Conservation (phyloP, 805 yeast genomes). For the Cyberlindnera bimundalis region DNA sequence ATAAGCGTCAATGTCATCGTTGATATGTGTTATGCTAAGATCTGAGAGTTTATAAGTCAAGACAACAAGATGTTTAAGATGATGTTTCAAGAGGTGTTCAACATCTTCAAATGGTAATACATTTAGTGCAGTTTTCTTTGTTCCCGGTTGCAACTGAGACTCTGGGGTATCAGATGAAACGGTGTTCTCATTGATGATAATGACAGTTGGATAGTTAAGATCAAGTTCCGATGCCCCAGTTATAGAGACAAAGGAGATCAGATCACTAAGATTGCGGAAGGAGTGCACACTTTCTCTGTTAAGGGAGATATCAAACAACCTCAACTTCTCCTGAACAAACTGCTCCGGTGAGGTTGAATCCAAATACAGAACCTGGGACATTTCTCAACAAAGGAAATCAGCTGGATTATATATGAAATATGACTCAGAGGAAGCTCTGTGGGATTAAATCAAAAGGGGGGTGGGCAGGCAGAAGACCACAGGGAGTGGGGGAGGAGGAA, state of each 20-base stretch:
- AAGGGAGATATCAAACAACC: constrained; percentile 19
- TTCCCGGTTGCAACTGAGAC: background rate
- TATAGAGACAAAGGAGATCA: constrained; percentile 19
- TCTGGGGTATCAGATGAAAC: background rate
- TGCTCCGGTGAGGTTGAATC: constrained; percentile 15
- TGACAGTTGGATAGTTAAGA: constrained; percentile 25
- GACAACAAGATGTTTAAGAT: constrained; percentile 25
- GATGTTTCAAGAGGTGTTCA: constrained; percentile 15
- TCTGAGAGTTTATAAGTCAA: constrained; percentile 18
- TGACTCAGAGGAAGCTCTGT: no score
- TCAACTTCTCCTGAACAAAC: constrained; percentile 10
- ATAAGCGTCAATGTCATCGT: constrained; percentile 19
- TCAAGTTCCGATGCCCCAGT: constrained; percentile 28
- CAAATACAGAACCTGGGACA: constrained; percentile 25
- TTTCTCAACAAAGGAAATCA: no score
- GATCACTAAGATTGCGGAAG: constrained; percentile 16
- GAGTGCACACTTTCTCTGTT: constrained; percentile 3
- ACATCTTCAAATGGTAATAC: constrained; percentile 13
- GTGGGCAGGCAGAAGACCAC: no score
- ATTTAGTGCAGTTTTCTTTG: constrained; percentile 13
- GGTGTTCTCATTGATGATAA: constrained; percentile 21
- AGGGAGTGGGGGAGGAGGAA: no score
- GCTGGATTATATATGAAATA: no score
- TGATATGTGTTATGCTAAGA: constrained; percentile 19
- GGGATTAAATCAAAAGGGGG: no score